Conservation (phyloP, 2,329 filamentous ascomycete genomes). For the Hymenoscyphus albidus region DNA sequence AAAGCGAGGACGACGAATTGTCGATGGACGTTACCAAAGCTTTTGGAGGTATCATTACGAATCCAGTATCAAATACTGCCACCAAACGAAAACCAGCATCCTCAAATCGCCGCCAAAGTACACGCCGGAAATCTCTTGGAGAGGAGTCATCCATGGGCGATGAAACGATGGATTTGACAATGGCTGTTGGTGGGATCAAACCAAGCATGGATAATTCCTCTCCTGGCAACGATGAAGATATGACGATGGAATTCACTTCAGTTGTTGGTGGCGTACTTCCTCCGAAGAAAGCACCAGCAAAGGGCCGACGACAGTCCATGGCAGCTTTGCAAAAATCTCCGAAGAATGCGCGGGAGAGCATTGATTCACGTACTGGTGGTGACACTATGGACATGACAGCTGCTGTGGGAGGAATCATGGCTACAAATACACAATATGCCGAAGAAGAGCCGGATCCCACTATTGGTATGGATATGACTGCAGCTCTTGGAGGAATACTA, state of each 20-base stretch:
- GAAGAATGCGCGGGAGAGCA: conserved; percentile 37
- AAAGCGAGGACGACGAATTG: conserved; percentile 49
- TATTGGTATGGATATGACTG: conserved; percentile 61
- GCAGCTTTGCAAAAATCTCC: conserved; percentile 14
- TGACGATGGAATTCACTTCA: conserved; percentile 76
- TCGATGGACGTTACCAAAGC: conserved; percentile 92
- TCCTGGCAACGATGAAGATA: conserved; percentile 54
- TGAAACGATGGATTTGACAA: conserved; percentile 53
- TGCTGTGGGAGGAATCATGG: conserved; percentile 44
- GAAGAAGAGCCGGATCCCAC: conserved; percentile 42
- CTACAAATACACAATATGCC: conserved; percentile 33
- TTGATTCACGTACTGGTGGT: conserved; percentile 28
- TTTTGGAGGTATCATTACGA: conserved; percentile 69
- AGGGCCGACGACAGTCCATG: conserved; percentile 21
- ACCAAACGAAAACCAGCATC: conserved; percentile 34
- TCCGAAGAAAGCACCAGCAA: conserved; percentile 35
- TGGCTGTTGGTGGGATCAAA: conserved; percentile 51
- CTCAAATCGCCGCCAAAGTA: conserved; percentile 35
- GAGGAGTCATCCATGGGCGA: conserved; percentile 32
- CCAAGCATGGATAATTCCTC: conserved; percentile 36
- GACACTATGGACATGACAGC: conserved; percentile 49
- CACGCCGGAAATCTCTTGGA: conserved; percentile 36
- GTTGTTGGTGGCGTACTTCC: conserved; percentile 55
- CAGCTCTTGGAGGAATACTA: conserved; percentile 53
- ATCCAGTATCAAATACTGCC: conserved; percentile 13